Evolutionary conservation across 805 yeast species (phyloP).

Genomic region (Wickerhamomyces chaumierensis): DNA sequence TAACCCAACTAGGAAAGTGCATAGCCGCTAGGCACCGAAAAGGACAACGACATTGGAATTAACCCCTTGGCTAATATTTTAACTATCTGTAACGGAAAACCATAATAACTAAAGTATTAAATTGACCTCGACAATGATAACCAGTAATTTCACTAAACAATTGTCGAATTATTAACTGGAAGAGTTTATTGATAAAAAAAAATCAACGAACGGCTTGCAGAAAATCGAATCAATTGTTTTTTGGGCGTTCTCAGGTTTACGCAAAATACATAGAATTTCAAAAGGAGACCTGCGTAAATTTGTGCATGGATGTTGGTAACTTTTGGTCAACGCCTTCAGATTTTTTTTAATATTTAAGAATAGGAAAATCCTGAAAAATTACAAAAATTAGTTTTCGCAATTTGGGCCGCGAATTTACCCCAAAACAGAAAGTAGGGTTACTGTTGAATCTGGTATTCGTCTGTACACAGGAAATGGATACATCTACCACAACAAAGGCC

Average conservation of each 20-base stretch:
- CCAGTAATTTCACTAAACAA: too few relatives aligned
- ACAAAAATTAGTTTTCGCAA: too few relatives aligned
- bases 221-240: background rate
- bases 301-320: background rate
- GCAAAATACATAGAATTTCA: background rate
- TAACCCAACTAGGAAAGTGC: background rate
- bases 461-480: background rate
- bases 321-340: background rate
- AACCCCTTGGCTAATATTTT: too few relatives aligned
- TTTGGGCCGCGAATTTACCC: background rate
- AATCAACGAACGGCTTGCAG: too few relatives aligned
- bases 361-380: background rate
- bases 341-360: background rate
- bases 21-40: too few relatives aligned
- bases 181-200: too few relatives aligned
- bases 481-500: background rate
- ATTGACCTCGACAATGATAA: too few relatives aligned
- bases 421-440: background rate
- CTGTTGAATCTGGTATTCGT: background rate
- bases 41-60: too few relatives aligned
- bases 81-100: too few relatives aligned
- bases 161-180: too few relatives aligned
- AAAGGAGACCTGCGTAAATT: slow-evolving; percentile 1
- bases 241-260: slow-evolving; percentile 3
- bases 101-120: too few relatives aligned